phyloP scores from a whole-genome alignment of 2,329 filamentous ascomycete genomes.

The Talaromyces pinophilus region DNA sequence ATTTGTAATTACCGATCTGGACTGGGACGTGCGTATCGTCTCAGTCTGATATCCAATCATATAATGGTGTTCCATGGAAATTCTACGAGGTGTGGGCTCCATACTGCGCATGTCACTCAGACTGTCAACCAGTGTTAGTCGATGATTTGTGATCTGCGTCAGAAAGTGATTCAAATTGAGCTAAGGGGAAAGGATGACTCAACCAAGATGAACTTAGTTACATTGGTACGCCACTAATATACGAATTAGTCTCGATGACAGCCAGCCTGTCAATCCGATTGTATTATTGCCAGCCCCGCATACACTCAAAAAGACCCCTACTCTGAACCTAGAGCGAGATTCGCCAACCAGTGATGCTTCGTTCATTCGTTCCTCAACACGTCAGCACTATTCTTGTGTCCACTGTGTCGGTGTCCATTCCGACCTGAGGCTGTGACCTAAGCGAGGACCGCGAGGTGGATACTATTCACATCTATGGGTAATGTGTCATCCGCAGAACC shows the following conservation, averaged over 20 bases:
- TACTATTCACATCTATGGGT: not conserved
- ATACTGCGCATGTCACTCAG: not conserved
- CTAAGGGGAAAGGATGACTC: not conserved
- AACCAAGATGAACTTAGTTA: not conserved
- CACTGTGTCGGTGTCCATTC: conserved; percentile 3
- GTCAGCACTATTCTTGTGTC: not conserved
- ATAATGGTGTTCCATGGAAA: not conserved
- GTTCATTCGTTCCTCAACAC: not conserved
- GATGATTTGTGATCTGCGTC: not conserved
- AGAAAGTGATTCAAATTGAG: not conserved
- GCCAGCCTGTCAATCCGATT: not conserved
- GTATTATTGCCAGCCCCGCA: not conserved
- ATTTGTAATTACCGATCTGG: not conserved
- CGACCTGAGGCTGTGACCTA: not conserved
- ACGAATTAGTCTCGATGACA: conserved; percentile 3
- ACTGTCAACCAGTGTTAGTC: not conserved
- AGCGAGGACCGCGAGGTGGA: not conserved
- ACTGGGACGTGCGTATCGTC: not conserved
- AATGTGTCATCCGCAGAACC: conserved; percentile 2
- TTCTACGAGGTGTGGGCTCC: not conserved
- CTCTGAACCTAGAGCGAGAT: not conserved
- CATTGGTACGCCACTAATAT: not conserved
- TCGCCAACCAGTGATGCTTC: not conserved
- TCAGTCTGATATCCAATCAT: not conserved
- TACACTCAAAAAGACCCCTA: not conserved